Evolutionary conservation across 768 basidiomycete genomes (phyloP).

Genomic region (Hericium alpestre): DNA sequence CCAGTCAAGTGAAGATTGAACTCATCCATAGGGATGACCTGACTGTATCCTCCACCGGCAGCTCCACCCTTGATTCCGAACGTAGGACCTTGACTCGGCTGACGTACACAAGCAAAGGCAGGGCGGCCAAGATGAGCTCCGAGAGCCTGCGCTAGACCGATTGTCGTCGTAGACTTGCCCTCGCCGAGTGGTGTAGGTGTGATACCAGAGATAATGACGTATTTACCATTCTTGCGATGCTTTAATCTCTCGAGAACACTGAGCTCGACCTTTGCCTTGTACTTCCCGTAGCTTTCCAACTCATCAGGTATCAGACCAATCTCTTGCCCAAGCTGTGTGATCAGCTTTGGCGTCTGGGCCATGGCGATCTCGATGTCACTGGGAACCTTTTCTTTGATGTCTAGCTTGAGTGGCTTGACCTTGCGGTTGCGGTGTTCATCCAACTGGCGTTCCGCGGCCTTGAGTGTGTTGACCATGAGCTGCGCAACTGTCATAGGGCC

Average conservation of each 20-base stretch:
- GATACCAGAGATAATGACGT: constrained; percentile 92
- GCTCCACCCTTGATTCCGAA: constrained; percentile 99
- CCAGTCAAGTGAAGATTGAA: constrained; percentile 95
- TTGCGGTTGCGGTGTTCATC: constrained; percentile 54
- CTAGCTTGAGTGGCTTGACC: constrained; percentile 69
- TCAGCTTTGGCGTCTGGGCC: constrained; percentile 87
- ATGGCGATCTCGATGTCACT: constrained; percentile 94
- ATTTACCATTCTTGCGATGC: constrained; percentile 87
- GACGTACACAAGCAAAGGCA: constrained; percentile 92
- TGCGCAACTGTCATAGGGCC: constrained; percentile 99
- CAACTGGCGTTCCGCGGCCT: constrained; percentile 76
- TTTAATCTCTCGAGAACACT: constrained; percentile 74
- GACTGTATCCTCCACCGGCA: constrained; percentile 95
- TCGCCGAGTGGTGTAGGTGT: constrained; percentile 96
- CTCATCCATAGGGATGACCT: constrained; percentile 99
- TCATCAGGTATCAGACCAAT: constrained; percentile 81
- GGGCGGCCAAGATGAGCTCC: constrained; percentile 90
- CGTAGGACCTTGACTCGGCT: constrained; percentile 96
- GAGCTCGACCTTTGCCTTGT: constrained; percentile 95
- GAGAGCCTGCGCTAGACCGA: constrained; percentile 92
- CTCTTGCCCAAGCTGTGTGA: constrained; percentile 76
- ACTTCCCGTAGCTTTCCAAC: constrained; percentile 87
- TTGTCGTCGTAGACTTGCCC: constrained; percentile 97
- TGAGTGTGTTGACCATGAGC: constrained; percentile 90
- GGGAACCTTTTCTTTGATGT: constrained; percentile 79